Percentiles rank a stretch among this genome's conserved stretches.
phyloP scores from a whole-genome alignment of 2,329 filamentous ascomycete genomes.

The Myriosclerotinia curreyana region DNA sequence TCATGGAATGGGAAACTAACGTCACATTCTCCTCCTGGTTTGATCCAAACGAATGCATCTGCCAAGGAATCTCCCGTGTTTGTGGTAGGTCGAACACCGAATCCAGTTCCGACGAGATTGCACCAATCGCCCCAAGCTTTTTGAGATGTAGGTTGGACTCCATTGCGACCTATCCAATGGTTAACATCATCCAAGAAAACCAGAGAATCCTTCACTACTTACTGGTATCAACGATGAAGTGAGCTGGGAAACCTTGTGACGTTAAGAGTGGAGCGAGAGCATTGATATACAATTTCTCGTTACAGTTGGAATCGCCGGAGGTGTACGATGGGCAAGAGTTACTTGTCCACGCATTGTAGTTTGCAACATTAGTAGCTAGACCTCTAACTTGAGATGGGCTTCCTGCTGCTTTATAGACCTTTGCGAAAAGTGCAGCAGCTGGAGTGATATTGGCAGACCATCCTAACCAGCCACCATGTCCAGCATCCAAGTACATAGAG shows the following conservation, averaged over 20 bases:
- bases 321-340: constrained; percentile 44
- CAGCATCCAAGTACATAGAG: constrained; percentile 61
- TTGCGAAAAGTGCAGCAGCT: constrained; percentile 48
- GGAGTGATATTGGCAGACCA: constrained; percentile 58
- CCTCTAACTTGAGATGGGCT: constrained; percentile 49
- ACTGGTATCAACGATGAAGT: constrained; percentile 55
- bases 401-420: constrained; percentile 47
- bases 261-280: constrained; percentile 49
- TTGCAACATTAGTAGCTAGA: constrained; percentile 55
- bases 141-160: constrained; percentile 57
- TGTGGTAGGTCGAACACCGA: constrained; percentile 61
- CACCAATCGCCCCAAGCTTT: constrained; percentile 65
- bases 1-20: constrained; percentile 20
- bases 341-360: constrained; percentile 55
- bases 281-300: constrained; percentile 52
- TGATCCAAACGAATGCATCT: constrained; percentile 69
- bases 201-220: constrained; percentile 31
- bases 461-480: constrained; percentile 63
- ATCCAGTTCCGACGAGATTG: constrained; percentile 61
- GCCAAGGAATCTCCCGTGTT: constrained; percentile 56
- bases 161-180: constrained; percentile 51
- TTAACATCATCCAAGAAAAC: constrained; percentile 11
- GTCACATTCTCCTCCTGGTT: constrained; percentile 57
- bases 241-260: constrained; percentile 48
- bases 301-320: constrained; percentile 48